A percentile compares a stretch with the other conserved stretches of the same genome.
phyloP scores from a whole-genome alignment of 495 filamentous ascomycete species.

The Trichoderma erinaceum region DNA sequence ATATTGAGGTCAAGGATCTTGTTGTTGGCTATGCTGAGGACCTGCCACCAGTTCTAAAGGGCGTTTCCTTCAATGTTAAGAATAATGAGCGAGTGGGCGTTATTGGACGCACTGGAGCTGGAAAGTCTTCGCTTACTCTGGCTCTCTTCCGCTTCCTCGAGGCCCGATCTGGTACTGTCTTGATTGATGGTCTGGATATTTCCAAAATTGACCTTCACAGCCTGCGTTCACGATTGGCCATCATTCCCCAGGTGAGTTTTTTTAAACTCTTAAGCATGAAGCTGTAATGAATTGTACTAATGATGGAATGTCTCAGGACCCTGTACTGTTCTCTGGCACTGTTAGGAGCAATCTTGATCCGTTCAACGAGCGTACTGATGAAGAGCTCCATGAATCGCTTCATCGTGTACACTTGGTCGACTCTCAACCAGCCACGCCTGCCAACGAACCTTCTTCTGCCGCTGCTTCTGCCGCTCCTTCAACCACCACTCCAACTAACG shows the following conservation, averaged over 20 bases:
- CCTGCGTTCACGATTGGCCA: constrained; percentile 67
- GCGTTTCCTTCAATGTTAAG: constrained; percentile 62
- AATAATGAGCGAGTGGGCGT: constrained; percentile 74
- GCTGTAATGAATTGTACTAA: too few relatives aligned
- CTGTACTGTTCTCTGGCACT: constrained; percentile 82
- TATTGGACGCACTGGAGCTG: constrained; percentile 79
- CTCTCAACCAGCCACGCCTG: constrained; percentile 21
- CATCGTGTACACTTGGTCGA: constrained; percentile 66
- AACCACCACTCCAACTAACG: constrained; percentile 39
- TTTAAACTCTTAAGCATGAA: too few relatives aligned
- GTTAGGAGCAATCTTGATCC: constrained; percentile 78
- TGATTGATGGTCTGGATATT: constrained; percentile 71
- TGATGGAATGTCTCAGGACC: constrained; percentile 41
- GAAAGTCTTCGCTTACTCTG: constrained; percentile 78
- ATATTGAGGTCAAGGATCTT: constrained; percentile 65
- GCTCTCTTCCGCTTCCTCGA: constrained; percentile 81
- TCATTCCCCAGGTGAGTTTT: constrained; percentile 64
- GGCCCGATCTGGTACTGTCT: constrained; percentile 61
- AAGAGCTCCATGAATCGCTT: constrained; percentile 66
- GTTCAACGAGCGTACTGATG: constrained; percentile 65
- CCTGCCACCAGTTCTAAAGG: constrained; percentile 69
- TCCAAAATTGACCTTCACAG: constrained; percentile 68
- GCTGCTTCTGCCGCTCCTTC: constrained; percentile 19
- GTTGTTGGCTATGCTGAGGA: constrained; percentile 72
- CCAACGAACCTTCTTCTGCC: constrained; percentile 21